phyloP scores from a whole-genome alignment of 2,329 filamentous ascomycete species.

The Ophiocordyceps sinensis region DNA sequence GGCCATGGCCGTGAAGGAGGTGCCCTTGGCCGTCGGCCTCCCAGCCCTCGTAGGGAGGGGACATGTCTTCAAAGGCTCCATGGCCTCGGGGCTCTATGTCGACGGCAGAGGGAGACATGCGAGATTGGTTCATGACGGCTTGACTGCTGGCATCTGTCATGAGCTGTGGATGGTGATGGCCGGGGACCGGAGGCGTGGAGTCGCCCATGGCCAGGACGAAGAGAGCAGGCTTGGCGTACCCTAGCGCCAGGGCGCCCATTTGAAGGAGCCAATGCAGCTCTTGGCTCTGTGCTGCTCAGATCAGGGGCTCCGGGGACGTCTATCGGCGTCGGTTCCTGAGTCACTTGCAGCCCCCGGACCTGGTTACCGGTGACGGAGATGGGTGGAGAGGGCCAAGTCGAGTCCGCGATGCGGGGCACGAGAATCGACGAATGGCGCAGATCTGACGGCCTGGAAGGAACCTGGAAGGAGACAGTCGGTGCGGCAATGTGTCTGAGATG shows the following conservation, averaged over 20 bases:
- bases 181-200: constrained; percentile 5
- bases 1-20: no score
- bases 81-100: constrained; percentile 7
- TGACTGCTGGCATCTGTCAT: constrained; percentile 4
- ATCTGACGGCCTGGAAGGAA: background rate
- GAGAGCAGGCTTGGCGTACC: constrained; percentile 2
- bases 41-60: constrained; percentile 10
- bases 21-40: constrained; percentile 6
- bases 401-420: constrained; percentile 2
- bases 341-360: constrained; percentile 1
- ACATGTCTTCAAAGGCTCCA: constrained; percentile 9
- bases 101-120: constrained; percentile 9
- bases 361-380: constrained; percentile 2
- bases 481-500: constrained; percentile 2
- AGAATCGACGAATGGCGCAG: background rate
- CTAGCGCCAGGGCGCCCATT: constrained; percentile 6
- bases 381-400: background rate
- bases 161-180: constrained; percentile 1
- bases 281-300: background rate
- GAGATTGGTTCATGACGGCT: constrained; percentile 4
- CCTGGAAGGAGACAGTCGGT: background rate
- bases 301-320: constrained; percentile 2
- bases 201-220: background rate
- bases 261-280: constrained; percentile 5
- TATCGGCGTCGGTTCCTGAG: constrained; percentile 1